Evolutionary conservation across 1,284 basidiomycete genomes (phyloP).

Genomic region (Termitomyces sp.): DNA sequence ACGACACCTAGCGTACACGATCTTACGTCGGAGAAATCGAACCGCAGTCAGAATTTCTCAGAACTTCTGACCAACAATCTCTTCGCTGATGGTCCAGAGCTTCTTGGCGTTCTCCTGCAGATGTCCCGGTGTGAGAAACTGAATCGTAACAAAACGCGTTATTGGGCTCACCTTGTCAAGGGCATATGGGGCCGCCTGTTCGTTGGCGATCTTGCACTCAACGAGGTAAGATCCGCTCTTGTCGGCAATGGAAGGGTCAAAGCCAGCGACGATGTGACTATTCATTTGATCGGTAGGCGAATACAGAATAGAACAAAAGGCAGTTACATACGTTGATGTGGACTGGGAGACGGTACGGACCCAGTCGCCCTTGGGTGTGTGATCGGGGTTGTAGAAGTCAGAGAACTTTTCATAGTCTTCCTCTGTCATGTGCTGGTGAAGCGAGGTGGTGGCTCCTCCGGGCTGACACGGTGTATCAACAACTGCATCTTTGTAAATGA

Average conservation of each 20-base stretch:
- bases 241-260: constrained; percentile 2
- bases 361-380: constrained; percentile 10
- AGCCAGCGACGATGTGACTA: constrained; percentile 7
- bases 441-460: constrained; percentile 6
- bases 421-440: constrained; percentile 7
- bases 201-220: constrained; percentile 11
- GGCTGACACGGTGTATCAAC: background rate
- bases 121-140: background rate
- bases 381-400: constrained; percentile 9
- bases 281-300: background rate
- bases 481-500: background rate
- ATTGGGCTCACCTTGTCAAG: background rate
- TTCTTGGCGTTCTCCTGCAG: constrained; percentile 7
- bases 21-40: no score
- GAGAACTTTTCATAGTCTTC: constrained; percentile 10
- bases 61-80: constrained; percentile 11
- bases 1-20: no score
- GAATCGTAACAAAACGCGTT: background rate
- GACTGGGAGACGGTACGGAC: background rate
- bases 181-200: constrained; percentile 10
- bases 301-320: background rate
- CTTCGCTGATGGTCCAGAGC: constrained; percentile 13
- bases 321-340: constrained; percentile 2
- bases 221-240: constrained; percentile 9
- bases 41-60: background rate